These are phyloP conservation scores for Nigrospora sphaerica DNA, from an alignment of 2,329 filamentous ascomycete genomes.

Conservation along the genomic window DNA sequence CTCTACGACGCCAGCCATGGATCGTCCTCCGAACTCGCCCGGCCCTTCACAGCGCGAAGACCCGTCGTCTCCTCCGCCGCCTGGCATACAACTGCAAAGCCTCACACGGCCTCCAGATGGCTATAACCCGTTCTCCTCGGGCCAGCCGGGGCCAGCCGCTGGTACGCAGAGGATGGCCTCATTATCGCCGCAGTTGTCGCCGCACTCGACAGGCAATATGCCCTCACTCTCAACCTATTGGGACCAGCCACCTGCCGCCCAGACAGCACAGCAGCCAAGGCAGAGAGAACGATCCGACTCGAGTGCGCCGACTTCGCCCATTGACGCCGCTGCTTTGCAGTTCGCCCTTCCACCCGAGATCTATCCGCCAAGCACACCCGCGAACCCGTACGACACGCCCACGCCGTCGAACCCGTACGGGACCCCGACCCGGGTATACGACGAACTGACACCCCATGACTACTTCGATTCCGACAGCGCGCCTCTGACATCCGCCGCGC, in stretches of 20 bases:
- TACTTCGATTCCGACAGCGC: slow-evolving; percentile 50
- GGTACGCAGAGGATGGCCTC: no score
- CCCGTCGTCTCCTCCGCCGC: slow-evolving; percentile 5
- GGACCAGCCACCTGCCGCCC: slow-evolving; percentile 33
- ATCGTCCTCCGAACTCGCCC: no score
- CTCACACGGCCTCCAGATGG: no score
- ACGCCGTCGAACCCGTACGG: slow-evolving; percentile 21
- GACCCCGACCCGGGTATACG: slow-evolving; percentile 31
- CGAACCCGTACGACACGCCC: slow-evolving; percentile 14
- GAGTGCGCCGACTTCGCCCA: slow-evolving; percentile 36
- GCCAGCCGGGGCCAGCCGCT: no score
- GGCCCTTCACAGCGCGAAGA: not conserved
- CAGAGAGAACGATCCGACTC: slow-evolving; percentile 21
- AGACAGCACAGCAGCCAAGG: slow-evolving; percentile 24
- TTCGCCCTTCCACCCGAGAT: slow-evolving; percentile 48
- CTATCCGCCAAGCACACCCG: slow-evolving; percentile 18
- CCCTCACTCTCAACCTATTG: slow-evolving; percentile 45
- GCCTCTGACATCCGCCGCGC: slow-evolving; percentile 48
- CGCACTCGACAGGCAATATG: slow-evolving; percentile 21
- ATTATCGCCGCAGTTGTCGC: slow-evolving; percentile 3
- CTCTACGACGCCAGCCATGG: no score
- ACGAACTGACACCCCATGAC: slow-evolving; percentile 29
- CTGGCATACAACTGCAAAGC: not conserved
- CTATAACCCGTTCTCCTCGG: no score
- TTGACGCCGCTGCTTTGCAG: slow-evolving; percentile 46